Conservation (phyloP, 2,329 filamentous ascomycete genomes). For the Truncatella angustata region DNA sequence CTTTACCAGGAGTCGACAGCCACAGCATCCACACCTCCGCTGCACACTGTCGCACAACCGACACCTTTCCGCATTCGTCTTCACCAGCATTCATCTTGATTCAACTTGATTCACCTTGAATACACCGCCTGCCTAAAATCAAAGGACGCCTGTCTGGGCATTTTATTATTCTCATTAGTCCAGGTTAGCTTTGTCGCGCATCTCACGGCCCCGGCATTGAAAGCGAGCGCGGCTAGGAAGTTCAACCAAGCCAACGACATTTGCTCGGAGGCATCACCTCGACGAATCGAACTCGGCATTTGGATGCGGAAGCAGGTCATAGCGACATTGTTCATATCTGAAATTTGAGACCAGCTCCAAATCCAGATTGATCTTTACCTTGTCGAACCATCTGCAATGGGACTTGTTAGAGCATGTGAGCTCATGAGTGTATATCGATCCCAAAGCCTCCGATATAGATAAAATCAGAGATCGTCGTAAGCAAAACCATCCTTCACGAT, state of each 20-base stretch:
- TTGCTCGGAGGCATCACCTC: background rate
- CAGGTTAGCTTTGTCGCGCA: background rate
- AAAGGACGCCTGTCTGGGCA: no score
- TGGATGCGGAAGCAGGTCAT: no score
- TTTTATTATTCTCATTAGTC: no score
- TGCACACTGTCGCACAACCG: background rate
- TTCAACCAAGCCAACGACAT: background rate
- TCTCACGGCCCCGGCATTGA: no score
- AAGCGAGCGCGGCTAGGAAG: background rate
- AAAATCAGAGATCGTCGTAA: background rate
- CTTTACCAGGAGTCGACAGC: background rate
- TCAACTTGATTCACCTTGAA: background rate
- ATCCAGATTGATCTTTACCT: background rate
- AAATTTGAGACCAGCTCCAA: background rate
- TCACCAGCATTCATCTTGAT: background rate
- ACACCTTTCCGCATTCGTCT: constrained; percentile 4
- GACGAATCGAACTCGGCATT: no score
- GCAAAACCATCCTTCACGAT: no score
- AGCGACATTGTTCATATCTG: no score
- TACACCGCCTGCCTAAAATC: background rate
- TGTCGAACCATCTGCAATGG: background rate
- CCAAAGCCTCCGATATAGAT: background rate
- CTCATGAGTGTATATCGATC: constrained; percentile 1
- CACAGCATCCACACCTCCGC: background rate
- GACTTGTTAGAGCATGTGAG: constrained; percentile 4